These are phyloP conservation scores for Hyaloscypha bicolor DNA, from an alignment of 495 filamentous ascomycete species.

Conservation along the genomic window DNA sequence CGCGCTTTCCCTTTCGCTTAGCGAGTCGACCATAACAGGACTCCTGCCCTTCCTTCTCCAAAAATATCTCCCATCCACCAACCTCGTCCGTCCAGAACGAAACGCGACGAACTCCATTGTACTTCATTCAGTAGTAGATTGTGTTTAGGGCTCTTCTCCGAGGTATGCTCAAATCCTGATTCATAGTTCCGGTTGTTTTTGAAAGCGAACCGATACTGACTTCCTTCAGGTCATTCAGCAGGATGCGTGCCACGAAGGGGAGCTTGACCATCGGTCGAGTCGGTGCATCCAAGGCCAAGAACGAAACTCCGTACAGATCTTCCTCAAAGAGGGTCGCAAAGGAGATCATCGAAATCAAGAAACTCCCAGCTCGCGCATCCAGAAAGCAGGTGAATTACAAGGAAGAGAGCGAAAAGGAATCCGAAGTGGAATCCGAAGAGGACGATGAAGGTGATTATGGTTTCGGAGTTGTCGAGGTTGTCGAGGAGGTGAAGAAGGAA, in stretches of 20 bases:
- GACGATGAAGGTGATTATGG: not conserved
- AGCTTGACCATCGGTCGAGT: not conserved
- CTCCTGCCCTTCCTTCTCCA: not conserved
- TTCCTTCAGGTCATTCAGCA: not conserved
- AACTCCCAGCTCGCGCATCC: not conserved
- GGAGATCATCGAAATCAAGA: not conserved
- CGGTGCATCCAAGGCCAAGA: not conserved
- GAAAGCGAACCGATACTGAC: too few species aligned
- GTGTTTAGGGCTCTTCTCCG: not conserved
- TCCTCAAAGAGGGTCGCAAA: not conserved
- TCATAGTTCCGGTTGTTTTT: too few species aligned
- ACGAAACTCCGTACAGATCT: not conserved
- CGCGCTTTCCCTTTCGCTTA: not conserved
- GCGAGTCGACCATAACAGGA: not conserved
- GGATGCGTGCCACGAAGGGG: not conserved
- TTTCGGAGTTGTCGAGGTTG: not conserved
- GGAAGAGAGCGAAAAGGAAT: not conserved
- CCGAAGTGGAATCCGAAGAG: not conserved
- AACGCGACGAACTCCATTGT: not conserved
- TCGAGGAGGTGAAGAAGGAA: not conserved
- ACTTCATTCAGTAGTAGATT: not conserved
- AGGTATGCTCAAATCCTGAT: too few species aligned
- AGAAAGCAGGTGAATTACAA: not conserved
- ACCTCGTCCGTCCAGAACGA: not conserved
- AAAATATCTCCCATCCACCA: not conserved